Evolutionary conservation across 2,329 filamentous ascomycete genomes (phyloP), one percentile per base, ranked within the genome.

Genomic region (Sphaerulina populicola): DNA sequence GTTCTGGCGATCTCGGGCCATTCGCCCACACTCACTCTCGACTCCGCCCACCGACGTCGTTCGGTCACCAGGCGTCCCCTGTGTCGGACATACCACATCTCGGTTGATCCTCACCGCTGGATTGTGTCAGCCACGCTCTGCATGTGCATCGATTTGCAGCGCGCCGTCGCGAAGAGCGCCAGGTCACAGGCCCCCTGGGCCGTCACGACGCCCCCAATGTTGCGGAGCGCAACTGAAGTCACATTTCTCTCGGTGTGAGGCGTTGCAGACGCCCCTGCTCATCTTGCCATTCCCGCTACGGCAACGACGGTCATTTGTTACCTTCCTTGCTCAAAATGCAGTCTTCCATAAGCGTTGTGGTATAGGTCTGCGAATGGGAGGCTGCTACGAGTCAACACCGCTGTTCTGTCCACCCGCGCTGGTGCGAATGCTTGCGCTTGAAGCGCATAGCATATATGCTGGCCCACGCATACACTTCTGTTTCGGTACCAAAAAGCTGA

Each of bases 301-400:
- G 39, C 18, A 41, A 41, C 18, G 39, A 41, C 15, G 39, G 39
- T 27, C 39, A 41, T 41, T 41, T 41, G 39, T 41, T 41, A 41
- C 39, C 39, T 41, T 18, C 39, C 39, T 41, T 41, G 39, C 39
- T 41, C 18, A 18, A 41, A 41, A 41, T 41, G 39, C 39, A 12
- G 39, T 41, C 39, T 41, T 8, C 39, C 18, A 9, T 11, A 23
- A 18, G 39, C 39, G 39, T 41, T 35, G 31, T 10, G 31, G 31
- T 7, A 7, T 12, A 23, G 6, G 15, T 11, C 21, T 41, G 39
- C 39, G 39, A 41, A 41, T 27, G 18, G 21, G 18, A 27, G 12
- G 39, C 39, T 12, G 18, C 12, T 23, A 27, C 39, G 39, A 41
- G 39, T 41, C 39, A 41, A 23, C 21, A 41, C 12, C 39, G 39